Evolutionary conservation across 176 grass and related monocot species (phyloP).

Genomic region (Leersia perrieri): DNA sequence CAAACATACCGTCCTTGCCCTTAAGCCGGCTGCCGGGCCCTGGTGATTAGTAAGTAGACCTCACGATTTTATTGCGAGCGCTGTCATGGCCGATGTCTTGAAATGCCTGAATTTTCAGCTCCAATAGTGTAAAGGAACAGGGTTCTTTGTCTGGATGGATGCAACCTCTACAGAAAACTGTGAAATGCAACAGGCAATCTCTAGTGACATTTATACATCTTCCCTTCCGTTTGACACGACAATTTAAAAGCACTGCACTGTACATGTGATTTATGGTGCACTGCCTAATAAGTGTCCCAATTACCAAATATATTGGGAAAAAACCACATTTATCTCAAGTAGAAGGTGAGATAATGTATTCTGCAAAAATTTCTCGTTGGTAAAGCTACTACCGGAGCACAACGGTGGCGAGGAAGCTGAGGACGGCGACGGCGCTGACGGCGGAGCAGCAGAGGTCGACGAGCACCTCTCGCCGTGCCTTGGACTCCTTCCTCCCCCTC

Average conservation of each 20-base stretch:
- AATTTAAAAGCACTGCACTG: background rate
- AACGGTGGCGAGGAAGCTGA: slow-evolving; percentile 41
- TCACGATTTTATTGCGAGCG: background rate
- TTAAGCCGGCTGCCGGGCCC: background rate
- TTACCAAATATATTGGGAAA: background rate
- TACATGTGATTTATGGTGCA: background rate
- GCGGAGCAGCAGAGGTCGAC: slow-evolving; percentile 55
- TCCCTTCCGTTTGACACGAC: background rate
- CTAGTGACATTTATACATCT: background rate
- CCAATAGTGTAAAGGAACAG: background rate
- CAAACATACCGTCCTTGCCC: background rate
- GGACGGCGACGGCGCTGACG: slow-evolving; percentile 50
- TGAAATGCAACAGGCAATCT: background rate
- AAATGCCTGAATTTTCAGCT: background rate
- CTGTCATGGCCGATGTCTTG: background rate
- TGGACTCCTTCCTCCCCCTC: slow-evolving; percentile 37
- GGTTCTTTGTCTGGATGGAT: background rate
- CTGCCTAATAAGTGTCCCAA: too few species aligned
- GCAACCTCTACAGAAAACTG: too few species aligned
- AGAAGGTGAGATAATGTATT: background rate
- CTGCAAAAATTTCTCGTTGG: background rate
- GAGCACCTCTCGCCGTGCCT: slow-evolving; percentile 42
- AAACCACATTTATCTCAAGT: background rate
- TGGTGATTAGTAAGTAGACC: background rate
- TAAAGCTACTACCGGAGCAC: slow-evolving; percentile 21